These are phyloP conservation scores for Saxophila tyrrhenica DNA, from an alignment of 495 filamentous ascomycete genomes.

Conservation along the genomic window DNA sequence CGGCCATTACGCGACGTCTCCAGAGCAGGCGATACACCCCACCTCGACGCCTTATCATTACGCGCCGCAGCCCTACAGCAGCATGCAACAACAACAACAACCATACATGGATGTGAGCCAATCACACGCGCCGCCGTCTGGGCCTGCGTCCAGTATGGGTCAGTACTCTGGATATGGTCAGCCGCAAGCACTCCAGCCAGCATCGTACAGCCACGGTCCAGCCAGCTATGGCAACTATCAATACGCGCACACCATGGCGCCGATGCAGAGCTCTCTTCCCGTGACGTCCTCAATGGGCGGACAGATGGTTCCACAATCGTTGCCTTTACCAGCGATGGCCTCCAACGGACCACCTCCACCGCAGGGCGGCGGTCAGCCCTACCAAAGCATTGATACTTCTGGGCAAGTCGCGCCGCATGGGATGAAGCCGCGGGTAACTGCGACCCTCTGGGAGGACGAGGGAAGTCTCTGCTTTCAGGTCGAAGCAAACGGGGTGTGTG, in stretches of 20 bases:
- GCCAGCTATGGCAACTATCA: conserved; percentile 59
- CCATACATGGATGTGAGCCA: conserved; percentile 77
- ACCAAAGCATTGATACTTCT: conserved; percentile 68
- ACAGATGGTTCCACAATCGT: conserved; percentile 24
- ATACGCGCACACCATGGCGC: conserved; percentile 64
- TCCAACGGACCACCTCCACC: conserved; percentile 15
- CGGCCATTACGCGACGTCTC: conserved; percentile 34
- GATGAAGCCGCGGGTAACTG: conserved; percentile 95
- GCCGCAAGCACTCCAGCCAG: conserved; percentile 72
- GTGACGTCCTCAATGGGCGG: conserved; percentile 57
- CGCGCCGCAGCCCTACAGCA: conserved; percentile 37
- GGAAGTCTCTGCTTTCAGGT: conserved; percentile 97
- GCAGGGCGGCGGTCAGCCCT: conserved; percentile 10
- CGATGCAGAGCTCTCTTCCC: conserved; percentile 56
- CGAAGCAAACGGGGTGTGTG: conserved; percentile 90
- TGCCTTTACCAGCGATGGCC: conserved; percentile 23
- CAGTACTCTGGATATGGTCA: conserved; percentile 53
- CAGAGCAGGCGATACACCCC: conserved; percentile 32
- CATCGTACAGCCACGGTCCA: conserved; percentile 53
- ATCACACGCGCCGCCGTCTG: conserved; percentile 65
- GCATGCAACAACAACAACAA: conserved; percentile 78
- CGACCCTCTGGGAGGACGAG: conserved; percentile 97
- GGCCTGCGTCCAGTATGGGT: conserved; percentile 60
- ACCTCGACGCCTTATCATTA: conserved; percentile 22
- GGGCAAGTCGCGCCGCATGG: conserved; percentile 93